A percentile compares a stretch with the other conserved stretches of the same genome.
phyloP scores from a whole-genome alignment of 805 yeast genomes.

The Starmerella vitae region DNA sequence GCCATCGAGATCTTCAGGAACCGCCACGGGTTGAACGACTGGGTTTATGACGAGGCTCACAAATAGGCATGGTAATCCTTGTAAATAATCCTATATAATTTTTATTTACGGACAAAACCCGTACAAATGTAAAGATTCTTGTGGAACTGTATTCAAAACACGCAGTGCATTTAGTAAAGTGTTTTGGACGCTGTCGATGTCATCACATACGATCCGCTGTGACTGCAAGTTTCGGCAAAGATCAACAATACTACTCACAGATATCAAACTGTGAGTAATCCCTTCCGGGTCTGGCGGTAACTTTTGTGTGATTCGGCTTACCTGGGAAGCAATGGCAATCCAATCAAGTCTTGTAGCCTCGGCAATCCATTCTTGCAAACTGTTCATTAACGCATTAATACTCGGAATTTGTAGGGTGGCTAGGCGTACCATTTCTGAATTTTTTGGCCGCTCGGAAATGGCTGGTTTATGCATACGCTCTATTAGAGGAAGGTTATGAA shows the following conservation, averaged over 20 bases:
- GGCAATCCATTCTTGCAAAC: constrained; percentile 9
- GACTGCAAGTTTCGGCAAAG: constrained; percentile 5
- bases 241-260: background rate
- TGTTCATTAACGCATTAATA: background rate
- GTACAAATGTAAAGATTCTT: background rate
- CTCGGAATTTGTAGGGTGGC: background rate
- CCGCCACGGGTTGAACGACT: constrained; percentile 78
- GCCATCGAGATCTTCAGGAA: constrained; percentile 93
- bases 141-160: background rate
- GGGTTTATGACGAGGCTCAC: constrained; percentile 36
- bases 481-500: background rate
- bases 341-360: constrained; percentile 11
- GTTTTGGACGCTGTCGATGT: constrained; percentile 6
- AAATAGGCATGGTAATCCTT: background rate
- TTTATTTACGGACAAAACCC: constrained; percentile 8
- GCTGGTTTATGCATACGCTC: constrained; percentile 4
- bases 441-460: constrained; percentile 5
- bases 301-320: constrained; percentile 1
- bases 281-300: background rate
- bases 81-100: background rate
- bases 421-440: constrained; percentile 1
- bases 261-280: background rate
- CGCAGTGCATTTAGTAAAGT: constrained; percentile 8
- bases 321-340: constrained; percentile 5
- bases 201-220: constrained; percentile 13